Evolutionary conservation across 176 grass and related monocot species (phyloP), one percentile per base, ranked within the genome.

Genomic region (Bonia amplexicaulis): DNA sequence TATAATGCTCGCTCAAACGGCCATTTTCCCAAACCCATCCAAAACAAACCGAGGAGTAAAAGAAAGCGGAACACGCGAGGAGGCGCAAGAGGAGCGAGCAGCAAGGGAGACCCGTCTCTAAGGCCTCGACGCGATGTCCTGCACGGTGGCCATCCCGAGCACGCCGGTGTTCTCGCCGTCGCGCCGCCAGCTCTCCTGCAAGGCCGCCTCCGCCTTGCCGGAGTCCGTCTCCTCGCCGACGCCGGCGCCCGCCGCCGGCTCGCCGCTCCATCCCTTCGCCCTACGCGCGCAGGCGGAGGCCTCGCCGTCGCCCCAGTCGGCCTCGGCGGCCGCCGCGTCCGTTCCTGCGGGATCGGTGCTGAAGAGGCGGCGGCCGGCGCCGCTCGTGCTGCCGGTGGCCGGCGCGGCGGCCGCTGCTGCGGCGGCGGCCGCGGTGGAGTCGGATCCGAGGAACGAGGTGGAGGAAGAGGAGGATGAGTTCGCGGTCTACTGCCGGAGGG

Each of bases 91-190:
- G 57, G 1, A 20, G 57, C 16, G 22, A 19, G 60, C 57, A 9
- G 42, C 27, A 73, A 27, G 1, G 1, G 33, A 48, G 68, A 61
- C 60, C 54, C 49, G 40, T 84, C 59, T 48, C 23, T 20, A 10
- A 59, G 53, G 35, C 79, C 54, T 23, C 61, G 62, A 9, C 60
- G 66, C 27, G 40, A 99, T 99, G 97, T 87, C 97, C 39, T 98
- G 96, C 86, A 86, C 93, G 26, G 88, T 99, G n/a, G 92, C 90
- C 12, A 92, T 99, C 73, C 91, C 93, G 33, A 99, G 83, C 82
- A 94, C 97, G 47, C 97, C 97, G 51, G 91, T 91, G 8, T 99
- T 99, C 92, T 99, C 97, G 1, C 92, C 97, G 9, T 96, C 97
- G 11, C 89, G 91, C 55, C 90, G 93, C 82, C 10, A 88, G 76